Conservation (phyloP, 768 basidiomycete species). For the Termitomyces sp. region DNA sequence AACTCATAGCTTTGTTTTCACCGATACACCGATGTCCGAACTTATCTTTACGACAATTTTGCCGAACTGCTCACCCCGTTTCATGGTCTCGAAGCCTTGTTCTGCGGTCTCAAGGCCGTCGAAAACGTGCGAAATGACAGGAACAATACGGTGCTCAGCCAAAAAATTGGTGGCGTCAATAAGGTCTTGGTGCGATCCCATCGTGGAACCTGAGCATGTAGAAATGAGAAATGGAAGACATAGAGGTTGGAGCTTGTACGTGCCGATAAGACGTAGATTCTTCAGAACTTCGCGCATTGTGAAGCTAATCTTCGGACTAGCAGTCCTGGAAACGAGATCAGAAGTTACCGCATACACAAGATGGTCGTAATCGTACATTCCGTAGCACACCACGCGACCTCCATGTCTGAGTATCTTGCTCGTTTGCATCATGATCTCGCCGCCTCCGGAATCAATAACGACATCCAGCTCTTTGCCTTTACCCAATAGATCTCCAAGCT, state of each 20-base stretch:
- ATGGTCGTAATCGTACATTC: constrained; percentile 43
- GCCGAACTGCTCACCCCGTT: constrained; percentile 67
- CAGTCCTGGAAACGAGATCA: constrained; percentile 45
- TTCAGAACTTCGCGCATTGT: constrained; percentile 79
- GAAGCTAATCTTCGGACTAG: constrained; percentile 52
- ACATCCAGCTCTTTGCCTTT: constrained; percentile 43
- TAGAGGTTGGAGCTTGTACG: constrained; percentile 11
- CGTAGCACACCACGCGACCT: constrained; percentile 60
- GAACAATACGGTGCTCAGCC: constrained; percentile 59
- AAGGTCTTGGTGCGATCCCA: constrained; percentile 80
- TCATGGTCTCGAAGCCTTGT: constrained; percentile 67
- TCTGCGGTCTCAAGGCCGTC: constrained; percentile 61
- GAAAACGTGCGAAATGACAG: constrained; percentile 68
- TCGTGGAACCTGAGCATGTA: constrained; percentile 60
- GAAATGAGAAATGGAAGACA: not conserved
- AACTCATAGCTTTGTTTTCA: constrained; percentile 10
- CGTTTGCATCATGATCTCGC: constrained; percentile 53
- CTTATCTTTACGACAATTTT: constrained; percentile 63
- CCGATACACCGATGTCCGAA: not conserved
- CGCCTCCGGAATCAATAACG: constrained; percentile 70
- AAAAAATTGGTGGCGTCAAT: constrained; percentile 70
- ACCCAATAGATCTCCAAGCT: constrained; percentile 41
- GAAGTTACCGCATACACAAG: not conserved
- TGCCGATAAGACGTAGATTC: constrained; percentile 73
- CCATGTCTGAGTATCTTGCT: constrained; percentile 51